These are phyloP conservation scores for Parsonsia alboflavescens DNA, from an alignment of 257 asterid species.

Conservation along the genomic window DNA sequence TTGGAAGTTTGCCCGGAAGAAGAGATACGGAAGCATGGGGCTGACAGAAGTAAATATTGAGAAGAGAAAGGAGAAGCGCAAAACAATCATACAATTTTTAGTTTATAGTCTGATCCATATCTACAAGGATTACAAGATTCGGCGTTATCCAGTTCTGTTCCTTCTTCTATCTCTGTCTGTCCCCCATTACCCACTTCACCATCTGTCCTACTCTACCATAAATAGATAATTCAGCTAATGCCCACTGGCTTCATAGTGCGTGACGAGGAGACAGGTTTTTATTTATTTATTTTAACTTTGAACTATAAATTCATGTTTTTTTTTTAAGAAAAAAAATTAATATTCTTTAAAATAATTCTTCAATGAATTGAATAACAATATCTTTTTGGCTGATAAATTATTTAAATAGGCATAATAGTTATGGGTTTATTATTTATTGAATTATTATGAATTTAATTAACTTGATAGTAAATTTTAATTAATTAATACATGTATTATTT, in stretches of 20 bases:
- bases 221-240: background rate
- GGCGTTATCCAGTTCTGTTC: constrained; percentile 23
- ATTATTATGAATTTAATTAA: too few relatives aligned
- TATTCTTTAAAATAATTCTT: too few relatives aligned
- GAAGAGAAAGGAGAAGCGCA: constrained; percentile 21
- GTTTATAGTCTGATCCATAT: constrained; percentile 4
- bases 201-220: background rate
- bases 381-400: too few relatives aligned
- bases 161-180: background rate
- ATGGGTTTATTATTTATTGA: too few relatives aligned
- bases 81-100: background rate
- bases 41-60: background rate
- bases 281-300: background rate
- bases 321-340: too few relatives aligned
- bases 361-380: too few relatives aligned
- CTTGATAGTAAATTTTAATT: too few relatives aligned
- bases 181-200: constrained; percentile 6
- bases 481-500: too few relatives aligned
- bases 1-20: background rate
- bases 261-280: background rate
- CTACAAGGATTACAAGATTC: constrained; percentile 19
- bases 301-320: too few relatives aligned
- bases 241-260: constrained; percentile 3
- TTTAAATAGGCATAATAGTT: too few relatives aligned
- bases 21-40: background rate